phyloP scores from a whole-genome alignment of 768 basidiomycete species.

The Scleroderma citrinum region DNA sequence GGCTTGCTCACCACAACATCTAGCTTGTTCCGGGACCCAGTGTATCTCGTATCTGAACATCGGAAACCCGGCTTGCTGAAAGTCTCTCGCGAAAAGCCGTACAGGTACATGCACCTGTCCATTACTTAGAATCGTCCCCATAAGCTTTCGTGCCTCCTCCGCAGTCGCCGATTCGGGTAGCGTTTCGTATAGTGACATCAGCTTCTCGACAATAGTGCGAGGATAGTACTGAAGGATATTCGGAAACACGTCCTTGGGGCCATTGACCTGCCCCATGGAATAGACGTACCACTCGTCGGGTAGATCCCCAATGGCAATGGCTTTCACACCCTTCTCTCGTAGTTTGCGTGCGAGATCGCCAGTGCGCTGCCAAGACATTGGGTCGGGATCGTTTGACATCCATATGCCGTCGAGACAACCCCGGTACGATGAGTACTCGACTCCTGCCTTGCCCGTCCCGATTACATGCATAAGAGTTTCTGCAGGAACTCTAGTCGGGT shows the following conservation, averaged over 20 bases:
- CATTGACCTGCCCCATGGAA: constrained; percentile 54
- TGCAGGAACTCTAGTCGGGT: constrained; percentile 44
- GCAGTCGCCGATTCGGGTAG: constrained; percentile 35
- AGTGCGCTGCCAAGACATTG: constrained; percentile 63
- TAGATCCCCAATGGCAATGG: constrained; percentile 62
- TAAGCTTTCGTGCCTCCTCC: constrained; percentile 41
- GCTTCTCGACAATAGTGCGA: constrained; percentile 35
- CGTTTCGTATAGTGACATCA: constrained; percentile 40
- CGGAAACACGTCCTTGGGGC: constrained; percentile 44
- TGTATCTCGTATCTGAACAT: constrained; percentile 63
- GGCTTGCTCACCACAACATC: constrained; percentile 42
- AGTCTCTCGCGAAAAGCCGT: constrained; percentile 55
- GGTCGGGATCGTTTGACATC: constrained; percentile 46
- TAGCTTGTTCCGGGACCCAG: constrained; percentile 60
- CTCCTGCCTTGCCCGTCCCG: constrained; percentile 49
- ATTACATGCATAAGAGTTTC: constrained; percentile 50
- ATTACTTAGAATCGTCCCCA: constrained; percentile 55
- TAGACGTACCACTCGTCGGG: constrained; percentile 77
- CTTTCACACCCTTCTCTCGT: constrained; percentile 50
- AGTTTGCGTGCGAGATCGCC: constrained; percentile 54
- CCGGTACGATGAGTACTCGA: constrained; percentile 58
- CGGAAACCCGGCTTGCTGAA: constrained; percentile 51
- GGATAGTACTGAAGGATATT: constrained; percentile 63
- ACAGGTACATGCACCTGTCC: constrained; percentile 67
- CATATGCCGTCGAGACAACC: constrained; percentile 58